These are phyloP conservation scores for Penicillium sp. DNA, from an alignment of 2,329 filamentous ascomycete genomes.

Conservation along the genomic window DNA sequence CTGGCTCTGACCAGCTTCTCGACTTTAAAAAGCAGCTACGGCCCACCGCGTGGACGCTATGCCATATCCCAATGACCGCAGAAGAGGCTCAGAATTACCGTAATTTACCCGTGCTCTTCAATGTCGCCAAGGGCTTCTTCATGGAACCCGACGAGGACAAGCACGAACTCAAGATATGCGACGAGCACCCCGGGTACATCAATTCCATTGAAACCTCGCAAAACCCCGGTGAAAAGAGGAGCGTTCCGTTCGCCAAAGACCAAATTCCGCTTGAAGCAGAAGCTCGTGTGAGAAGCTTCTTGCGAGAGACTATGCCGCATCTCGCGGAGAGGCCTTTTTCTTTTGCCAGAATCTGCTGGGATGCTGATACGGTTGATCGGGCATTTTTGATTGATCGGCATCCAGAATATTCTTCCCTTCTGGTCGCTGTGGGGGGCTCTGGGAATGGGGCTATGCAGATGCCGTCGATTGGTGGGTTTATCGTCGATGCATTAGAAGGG, in stretches of 20 bases:
- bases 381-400: constrained; percentile 56
- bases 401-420: constrained; percentile 45
- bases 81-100: constrained; percentile 50
- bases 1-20: constrained; percentile 49
- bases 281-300: constrained; percentile 49
- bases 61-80: constrained; percentile 51
- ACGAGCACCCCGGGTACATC: constrained; percentile 60
- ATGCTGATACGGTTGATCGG: constrained; percentile 57
- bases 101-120: constrained; percentile 53
- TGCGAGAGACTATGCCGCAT: constrained; percentile 56
- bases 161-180: constrained; percentile 45
- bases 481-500: constrained; percentile 52
- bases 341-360: constrained; percentile 59
- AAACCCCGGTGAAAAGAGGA: constrained; percentile 31
- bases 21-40: constrained; percentile 56
- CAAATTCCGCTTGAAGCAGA: constrained; percentile 51
- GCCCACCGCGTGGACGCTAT: constrained; percentile 58
- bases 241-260: constrained; percentile 47
- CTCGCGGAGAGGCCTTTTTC: constrained; percentile 51
- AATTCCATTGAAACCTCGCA: constrained; percentile 43
- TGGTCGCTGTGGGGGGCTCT: constrained; percentile 54
- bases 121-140: constrained; percentile 53
- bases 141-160: constrained; percentile 49
- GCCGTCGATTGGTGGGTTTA: constrained; percentile 53
- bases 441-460: constrained; percentile 58